phyloP scores from a whole-genome alignment of 2,329 filamentous ascomycete species.

The Fusarium tanahbumbuense region DNA sequence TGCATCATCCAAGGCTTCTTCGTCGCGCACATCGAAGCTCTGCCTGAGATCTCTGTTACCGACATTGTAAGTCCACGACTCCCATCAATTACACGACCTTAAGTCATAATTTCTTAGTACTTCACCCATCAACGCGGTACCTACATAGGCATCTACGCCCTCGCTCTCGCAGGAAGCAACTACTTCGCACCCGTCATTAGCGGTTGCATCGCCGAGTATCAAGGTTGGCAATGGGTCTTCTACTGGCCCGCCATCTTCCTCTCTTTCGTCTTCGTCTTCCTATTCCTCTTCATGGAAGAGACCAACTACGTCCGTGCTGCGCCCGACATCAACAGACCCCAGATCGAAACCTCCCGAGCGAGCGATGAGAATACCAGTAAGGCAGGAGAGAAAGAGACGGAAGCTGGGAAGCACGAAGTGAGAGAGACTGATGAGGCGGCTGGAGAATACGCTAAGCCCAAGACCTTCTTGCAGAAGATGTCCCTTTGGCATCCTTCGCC shows the following conservation, averaged over 20 bases:
- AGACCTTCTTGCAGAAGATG: slow-evolving; percentile 58
- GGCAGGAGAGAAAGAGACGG: not conserved
- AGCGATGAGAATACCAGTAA: slow-evolving; percentile 16
- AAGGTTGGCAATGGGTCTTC: slow-evolving; percentile 58
- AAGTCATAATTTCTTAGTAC: slow-evolving; percentile 30
- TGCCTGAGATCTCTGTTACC: slow-evolving; percentile 58
- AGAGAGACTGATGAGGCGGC: slow-evolving; percentile 10
- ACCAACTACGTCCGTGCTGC: slow-evolving; percentile 61
- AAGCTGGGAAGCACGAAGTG: slow-evolving; percentile 9
- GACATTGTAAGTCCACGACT: slow-evolving; percentile 49
- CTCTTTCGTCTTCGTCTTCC: slow-evolving; percentile 50
- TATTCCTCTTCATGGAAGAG: slow-evolving; percentile 70
- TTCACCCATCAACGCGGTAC: slow-evolving; percentile 58
- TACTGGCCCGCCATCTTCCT: slow-evolving; percentile 57
- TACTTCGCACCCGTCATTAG: slow-evolving; percentile 59
- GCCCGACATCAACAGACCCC: not conserved
- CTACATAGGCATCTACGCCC: slow-evolving; percentile 58
- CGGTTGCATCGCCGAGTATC: slow-evolving; percentile 57
- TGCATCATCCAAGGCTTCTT: slow-evolving; percentile 59
- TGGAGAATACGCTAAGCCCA: slow-evolving; percentile 31
- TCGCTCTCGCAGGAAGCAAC: slow-evolving; percentile 54
- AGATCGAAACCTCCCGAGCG: not conserved
- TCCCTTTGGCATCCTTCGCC: slow-evolving; percentile 53
- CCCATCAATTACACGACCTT: accelerated
- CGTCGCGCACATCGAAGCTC: slow-evolving; percentile 58